These are phyloP conservation scores for Eucalyptus cloeziana DNA, from an alignment of 345 rosid species.

Conservation along the genomic window DNA sequence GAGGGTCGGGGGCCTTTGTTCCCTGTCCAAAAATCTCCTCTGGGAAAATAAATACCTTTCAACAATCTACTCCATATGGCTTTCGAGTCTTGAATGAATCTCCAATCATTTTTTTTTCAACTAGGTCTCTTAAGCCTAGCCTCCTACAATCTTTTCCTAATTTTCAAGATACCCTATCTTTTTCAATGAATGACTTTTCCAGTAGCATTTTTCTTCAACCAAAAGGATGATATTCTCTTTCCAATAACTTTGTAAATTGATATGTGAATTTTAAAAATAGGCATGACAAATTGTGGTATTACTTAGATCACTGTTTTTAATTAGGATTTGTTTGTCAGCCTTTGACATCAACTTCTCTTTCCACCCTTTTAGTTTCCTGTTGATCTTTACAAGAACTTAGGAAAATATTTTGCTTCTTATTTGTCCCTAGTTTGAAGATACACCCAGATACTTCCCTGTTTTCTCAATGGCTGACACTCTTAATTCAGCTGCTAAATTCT, in stretches of 20 bases:
- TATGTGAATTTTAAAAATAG: no score
- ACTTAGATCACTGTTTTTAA: neutral
- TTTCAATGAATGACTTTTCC: neutral
- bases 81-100: no score
- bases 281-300: neutral
- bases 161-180: no score
- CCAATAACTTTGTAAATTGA: neutral
- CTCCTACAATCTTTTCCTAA: no score
- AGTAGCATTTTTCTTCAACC: neutral
- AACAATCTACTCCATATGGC: no score
- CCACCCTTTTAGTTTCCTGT: neutral
- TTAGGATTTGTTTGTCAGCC: accelerated
- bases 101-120: no score
- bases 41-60: no score
- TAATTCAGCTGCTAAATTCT: no score
- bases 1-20: no score
- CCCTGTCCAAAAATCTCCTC: no score
- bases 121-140: no score
- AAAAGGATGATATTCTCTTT: no score
- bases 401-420: neutral
- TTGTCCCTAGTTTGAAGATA: neutral
- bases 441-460: accelerated
- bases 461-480: neutral
- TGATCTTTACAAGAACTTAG: neutral
- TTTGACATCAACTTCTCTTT: neutral